phyloP scores from a whole-genome alignment of 306 rosid genomes.

The Fragaria nilgerrensis region DNA sequence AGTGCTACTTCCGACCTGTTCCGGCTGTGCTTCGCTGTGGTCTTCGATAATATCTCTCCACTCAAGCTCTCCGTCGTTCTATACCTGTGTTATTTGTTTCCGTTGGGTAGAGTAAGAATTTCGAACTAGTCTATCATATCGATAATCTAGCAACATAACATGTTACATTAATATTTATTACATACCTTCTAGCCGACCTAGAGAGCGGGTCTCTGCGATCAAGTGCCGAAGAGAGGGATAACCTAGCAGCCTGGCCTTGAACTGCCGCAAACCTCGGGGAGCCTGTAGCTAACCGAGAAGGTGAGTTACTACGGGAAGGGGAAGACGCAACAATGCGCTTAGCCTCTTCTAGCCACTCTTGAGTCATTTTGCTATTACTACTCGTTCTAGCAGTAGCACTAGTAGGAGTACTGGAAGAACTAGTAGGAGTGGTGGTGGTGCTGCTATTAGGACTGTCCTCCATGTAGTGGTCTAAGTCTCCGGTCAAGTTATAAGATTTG shows the following conservation, averaged over 20 bases:
- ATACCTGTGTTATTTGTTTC: constrained; percentile 19
- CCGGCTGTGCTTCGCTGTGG: constrained; percentile 49
- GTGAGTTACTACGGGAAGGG: constrained; percentile 57
- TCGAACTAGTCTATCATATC: neutral
- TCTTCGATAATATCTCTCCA: constrained; percentile 63
- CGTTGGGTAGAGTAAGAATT: neutral
- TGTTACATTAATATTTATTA: neutral
- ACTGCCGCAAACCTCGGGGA: constrained; percentile 65
- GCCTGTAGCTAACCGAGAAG: constrained; percentile 44
- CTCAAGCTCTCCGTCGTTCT: constrained; percentile 60
- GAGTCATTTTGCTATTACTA: constrained; percentile 47
- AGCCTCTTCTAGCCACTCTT: constrained; percentile 83
- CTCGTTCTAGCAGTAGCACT: constrained; percentile 1
- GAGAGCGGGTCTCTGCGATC: constrained; percentile 60
- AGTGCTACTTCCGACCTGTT: constrained; percentile 45
- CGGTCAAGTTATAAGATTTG: constrained; percentile 56
- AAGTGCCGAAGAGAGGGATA: constrained; percentile 28
- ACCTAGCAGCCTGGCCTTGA: constrained; percentile 19
- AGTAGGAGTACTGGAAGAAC: constrained; percentile 1
- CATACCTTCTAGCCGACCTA: constrained; percentile 81
- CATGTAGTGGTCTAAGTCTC: constrained; percentile 9
- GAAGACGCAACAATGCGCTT: constrained; percentile 63
- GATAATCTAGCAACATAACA: neutral
- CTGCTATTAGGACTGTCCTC: constrained; percentile 1
- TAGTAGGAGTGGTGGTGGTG: neutral